A percentile compares a stretch with the other conserved stretches of the same genome.
These are phyloP conservation scores for Leccinum subrobustum DNA, from an alignment of 1,284 basidiomycete species.

Conservation along the genomic window DNA sequence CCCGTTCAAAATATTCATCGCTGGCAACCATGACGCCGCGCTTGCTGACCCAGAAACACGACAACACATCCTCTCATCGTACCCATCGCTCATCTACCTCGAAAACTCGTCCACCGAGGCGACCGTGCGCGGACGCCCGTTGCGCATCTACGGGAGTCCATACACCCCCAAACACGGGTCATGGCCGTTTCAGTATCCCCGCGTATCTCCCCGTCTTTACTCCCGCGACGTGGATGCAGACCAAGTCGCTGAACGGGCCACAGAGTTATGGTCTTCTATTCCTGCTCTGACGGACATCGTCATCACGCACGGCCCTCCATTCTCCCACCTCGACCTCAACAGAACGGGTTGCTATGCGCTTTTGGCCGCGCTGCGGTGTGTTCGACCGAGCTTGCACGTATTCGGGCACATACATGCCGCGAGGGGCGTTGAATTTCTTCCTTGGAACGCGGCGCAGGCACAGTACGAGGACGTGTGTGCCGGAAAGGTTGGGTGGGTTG, in stretches of 20 bases:
- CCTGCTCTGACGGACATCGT: slow-evolving; percentile 38
- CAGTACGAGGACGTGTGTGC: slow-evolving; percentile 35
- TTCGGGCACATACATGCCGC: slow-evolving; percentile 45
- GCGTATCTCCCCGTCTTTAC: slow-evolving; percentile 1
- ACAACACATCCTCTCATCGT: background rate
- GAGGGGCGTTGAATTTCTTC: slow-evolving; percentile 32
- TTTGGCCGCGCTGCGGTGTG: slow-evolving; percentile 32
- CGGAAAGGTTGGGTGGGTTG: slow-evolving; percentile 22
- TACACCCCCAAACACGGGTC: slow-evolving; percentile 21
- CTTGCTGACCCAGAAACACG: slow-evolving; percentile 5
- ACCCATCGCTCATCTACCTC: slow-evolving; percentile 10
- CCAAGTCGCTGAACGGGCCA: background rate
- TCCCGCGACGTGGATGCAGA: background rate
- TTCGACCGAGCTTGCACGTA: slow-evolving; percentile 38
- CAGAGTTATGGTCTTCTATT: slow-evolving; percentile 26
- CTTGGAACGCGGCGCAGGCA: slow-evolving; percentile 33
- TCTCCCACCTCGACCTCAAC: slow-evolving; percentile 32
- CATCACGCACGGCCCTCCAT: slow-evolving; percentile 44
- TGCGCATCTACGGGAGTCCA: slow-evolving; percentile 26
- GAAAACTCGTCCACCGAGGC: slow-evolving; percentile 11
- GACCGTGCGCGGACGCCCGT: slow-evolving; percentile 9
- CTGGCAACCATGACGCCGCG: slow-evolving; percentile 11
- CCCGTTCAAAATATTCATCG: slow-evolving; percentile 9
- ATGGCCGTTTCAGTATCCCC: slow-evolving; percentile 12
- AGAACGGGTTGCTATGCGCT: slow-evolving; percentile 35